Conservation (phyloP, 805 yeast genomes). For the Candida quercuum region DNA sequence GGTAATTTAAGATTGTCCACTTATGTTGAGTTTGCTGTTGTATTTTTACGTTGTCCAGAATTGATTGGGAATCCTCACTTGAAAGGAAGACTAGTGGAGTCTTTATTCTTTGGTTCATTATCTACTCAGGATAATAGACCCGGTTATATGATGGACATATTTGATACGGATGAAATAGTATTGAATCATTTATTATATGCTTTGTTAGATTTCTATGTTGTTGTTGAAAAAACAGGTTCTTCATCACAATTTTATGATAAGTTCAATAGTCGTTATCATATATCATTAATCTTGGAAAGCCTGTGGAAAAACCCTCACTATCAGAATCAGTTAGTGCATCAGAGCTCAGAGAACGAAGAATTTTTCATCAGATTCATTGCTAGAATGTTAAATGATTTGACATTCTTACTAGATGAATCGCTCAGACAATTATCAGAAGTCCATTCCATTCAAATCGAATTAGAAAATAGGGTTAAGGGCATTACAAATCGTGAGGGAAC, state of each 20-base stretch:
- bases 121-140: conserved; percentile 50
- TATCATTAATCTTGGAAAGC: conserved; percentile 75
- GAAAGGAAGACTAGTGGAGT: conserved; percentile 78
- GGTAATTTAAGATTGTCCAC: conserved; percentile 45
- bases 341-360: conserved; percentile 63
- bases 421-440: conserved; percentile 73
- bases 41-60: conserved; percentile 79
- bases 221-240: conserved; percentile 94
- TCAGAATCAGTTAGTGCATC: conserved; percentile 60
- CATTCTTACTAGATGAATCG: conserved; percentile 87
- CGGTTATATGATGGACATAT: conserved; percentile 68
- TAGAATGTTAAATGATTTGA: conserved; percentile 89
- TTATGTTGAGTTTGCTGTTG: conserved; percentile 67
- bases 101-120: conserved; percentile 68
- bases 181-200: conserved; percentile 69
- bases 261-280: conserved; percentile 84
- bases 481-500: conserved; percentile 38
- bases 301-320: conserved; percentile 75
- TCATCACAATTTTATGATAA: conserved; percentile 94
- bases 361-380: conserved; percentile 93
- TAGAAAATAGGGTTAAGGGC: conserved; percentile 40
- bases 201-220: conserved; percentile 83
- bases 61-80: conserved; percentile 88
- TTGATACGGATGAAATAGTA: conserved; percentile 60
- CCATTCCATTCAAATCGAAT: conserved; percentile 67